Evolutionary conservation across 257 asterid species (phyloP), one percentile per base, ranked within the genome.

Genomic region (Plantago ovata): DNA sequence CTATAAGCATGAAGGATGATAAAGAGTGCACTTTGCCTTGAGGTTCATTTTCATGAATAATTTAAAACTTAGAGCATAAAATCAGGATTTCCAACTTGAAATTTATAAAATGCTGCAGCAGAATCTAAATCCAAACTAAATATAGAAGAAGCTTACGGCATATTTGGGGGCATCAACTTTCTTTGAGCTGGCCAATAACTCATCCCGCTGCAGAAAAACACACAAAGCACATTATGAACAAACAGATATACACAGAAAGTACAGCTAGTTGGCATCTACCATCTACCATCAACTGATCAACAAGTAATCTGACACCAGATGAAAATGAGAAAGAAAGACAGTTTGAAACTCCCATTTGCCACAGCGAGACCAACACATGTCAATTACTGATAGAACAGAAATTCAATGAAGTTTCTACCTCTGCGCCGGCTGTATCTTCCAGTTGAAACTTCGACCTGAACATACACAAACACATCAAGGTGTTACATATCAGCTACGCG

Each of bases 101-200:
- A n/a, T 32, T 32, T 22, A 49, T 53, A 21, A 65, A 78, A 43
- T 12, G 40, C 19, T 52, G 48, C 39, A 28, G 36, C 36, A 28
- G 36, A 28, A 4, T 28, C 36, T 0, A 28, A 8, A 28, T 28
- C 7, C 3, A 28, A 0, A 28, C 36, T 28, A 28, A 28, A 28
- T 8, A 28, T 3, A 28, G 66, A 42, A 43, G 61, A 65, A 69
- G 80, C 96, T 84, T 76, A 92, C 98, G 24, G 96, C 98, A 79
- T 88, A 92, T 74, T 63, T 84, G 33, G 91, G 92, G 67, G 75
- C 66, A 65, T 77, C 90, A 62, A 65, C 65, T 59, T 66, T 84
- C 80, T 73, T 79, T 38, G 61, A 49, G 56, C 66, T 73, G 9
- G 52, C 69, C 62, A 72, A 62, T 18, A 73, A 53, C 55, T 38